Base-by-base conservation (phyloP, 306 rosid species). In the Chamaecrista fasciculata region DNA sequence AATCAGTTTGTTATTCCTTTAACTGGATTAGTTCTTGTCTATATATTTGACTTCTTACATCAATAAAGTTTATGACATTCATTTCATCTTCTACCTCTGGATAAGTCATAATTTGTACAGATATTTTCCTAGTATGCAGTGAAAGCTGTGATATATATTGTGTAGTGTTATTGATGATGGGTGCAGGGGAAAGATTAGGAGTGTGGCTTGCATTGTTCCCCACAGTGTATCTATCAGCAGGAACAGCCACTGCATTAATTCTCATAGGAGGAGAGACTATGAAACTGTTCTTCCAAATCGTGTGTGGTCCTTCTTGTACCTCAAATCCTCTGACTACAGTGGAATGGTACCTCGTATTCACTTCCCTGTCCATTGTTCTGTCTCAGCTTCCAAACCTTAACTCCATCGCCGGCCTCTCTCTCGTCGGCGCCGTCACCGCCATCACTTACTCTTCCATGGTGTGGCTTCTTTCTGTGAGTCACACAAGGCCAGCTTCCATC, bases 341-440 rank as follows among this genome's bases (percentile, higher is more conserved):
- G 52, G 99, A 94, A 80, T 94, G 99, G 99, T 94, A 91, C 78
- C 83, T 94, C 73, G 99, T 94, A 44, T 94, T 94, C 81, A 94
- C 97, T 70, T 91, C 97, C 52, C 86, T 94, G 33, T 82, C 96
- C 66, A 91, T 91, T 42, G 97, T 94, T 57, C 88, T 94, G 33
- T 94, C 99, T 70, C 99, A 94, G 87, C 96, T 94, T 70, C 99
- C 99, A 65, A 94, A 91, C 83, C 97, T 94, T 62, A 94, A 94
- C 77, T 94, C 99, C 16, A 94, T 94, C 10, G 99, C 99, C 12
- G 99, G 99, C 46, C 96, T 94, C 42, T 94, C 99, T 16, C 87
- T 94, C 4, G 83, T 94, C 10, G 99, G 99, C 15, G 99, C 99
- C 39, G 96, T 94, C 49, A 94, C 99, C 24, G 99, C 99, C 80